Evolutionary conservation across 192 early-diverging fungal genomes (phyloP), one percentile per base, ranked within the genome.

Genomic region (Backusella macrospora): DNA sequence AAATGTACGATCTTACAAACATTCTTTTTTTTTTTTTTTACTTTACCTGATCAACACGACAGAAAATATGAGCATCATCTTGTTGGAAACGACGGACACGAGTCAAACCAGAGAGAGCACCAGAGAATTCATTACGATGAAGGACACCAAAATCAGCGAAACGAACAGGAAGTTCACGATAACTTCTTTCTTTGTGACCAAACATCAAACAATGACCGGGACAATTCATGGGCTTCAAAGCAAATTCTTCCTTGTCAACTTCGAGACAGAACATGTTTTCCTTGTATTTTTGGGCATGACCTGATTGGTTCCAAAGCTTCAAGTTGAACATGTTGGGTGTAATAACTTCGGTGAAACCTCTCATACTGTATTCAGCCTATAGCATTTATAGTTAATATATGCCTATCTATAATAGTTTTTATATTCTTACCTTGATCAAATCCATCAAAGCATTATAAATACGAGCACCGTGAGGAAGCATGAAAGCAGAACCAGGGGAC

Each of bases 41-140:
- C 12, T 62, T 48, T 65, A 77, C 76, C 87, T 98, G 96, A 72
- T 94, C 94, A 18, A 91, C 80, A 21, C 87, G 85, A 85, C 97
- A 98, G 86, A 99, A 99, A 73, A 99, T 97, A 76, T 99, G 98
- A 42, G 98, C 96, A 87, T 99, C 98, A 78, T 99, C 98, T 81
- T 99, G 98, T 80, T 98, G 96, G 92, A 99, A 99, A 69, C 98
- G 89, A 75, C 98, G 92, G 44, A 98, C 96, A 77, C 98, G 95
- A 16, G 98, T 99, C 71, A 98, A 87, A 18, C 98, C 98, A 40
- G 90, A 86, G 37, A 99, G 83, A 9, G 98, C 98, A 16, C 98
- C 98, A 15, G 96, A 96, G 40, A 93, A 92, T 74, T 95, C 94
- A 73, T 94, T 94, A 76, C 98, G 91, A 80, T 99, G 98, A 64